Conservation (phyloP, 495 filamentous ascomycete species). For the Amorphotheca resinae region DNA sequence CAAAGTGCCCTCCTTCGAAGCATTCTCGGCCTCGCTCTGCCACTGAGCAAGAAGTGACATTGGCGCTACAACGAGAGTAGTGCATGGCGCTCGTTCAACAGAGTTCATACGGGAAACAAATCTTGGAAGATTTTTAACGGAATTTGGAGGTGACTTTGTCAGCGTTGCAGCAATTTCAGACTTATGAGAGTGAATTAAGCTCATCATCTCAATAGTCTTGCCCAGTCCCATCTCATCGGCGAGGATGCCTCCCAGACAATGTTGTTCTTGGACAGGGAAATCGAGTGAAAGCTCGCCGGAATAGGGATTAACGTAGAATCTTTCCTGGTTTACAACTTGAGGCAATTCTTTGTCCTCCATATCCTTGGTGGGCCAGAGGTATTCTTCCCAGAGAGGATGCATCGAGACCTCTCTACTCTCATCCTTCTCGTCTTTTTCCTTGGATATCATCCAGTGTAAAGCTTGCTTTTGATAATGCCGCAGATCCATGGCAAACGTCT, state of each 20-base stretch:
- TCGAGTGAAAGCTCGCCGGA: conserved; percentile 88
- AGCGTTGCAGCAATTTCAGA: conserved; percentile 36
- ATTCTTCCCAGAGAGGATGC: conserved; percentile 98
- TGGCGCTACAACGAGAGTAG: conserved; percentile 87
- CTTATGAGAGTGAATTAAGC: conserved; percentile 74
- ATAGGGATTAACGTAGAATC: conserved; percentile 94
- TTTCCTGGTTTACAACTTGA: conserved; percentile 43
- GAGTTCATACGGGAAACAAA: conserved; percentile 39
- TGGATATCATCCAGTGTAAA: conserved; percentile 87
- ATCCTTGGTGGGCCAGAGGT: conserved; percentile 78
- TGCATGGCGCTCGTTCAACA: conserved; percentile 63
- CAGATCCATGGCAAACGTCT: conserved; percentile 69
- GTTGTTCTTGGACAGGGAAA: conserved; percentile 87
- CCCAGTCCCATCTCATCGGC: conserved; percentile 89
- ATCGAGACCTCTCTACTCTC: conserved; percentile 58
- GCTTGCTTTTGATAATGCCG: conserved; percentile 94
- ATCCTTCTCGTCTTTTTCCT: conserved; percentile 68
- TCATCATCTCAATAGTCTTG: conserved; percentile 97
- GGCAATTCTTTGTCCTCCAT: conserved; percentile 68
- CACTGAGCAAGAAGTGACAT: conserved; percentile 92
- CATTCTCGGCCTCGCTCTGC: conserved; percentile 88
- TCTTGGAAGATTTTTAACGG: conserved; percentile 44
- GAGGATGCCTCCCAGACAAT: conserved; percentile 85
- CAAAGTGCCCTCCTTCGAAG: conserved; percentile 68
- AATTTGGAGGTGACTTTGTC: conserved; percentile 22